phyloP scores from a whole-genome alignment of 2,329 filamentous ascomycete genomes.

The Trichoderma sp. region DNA sequence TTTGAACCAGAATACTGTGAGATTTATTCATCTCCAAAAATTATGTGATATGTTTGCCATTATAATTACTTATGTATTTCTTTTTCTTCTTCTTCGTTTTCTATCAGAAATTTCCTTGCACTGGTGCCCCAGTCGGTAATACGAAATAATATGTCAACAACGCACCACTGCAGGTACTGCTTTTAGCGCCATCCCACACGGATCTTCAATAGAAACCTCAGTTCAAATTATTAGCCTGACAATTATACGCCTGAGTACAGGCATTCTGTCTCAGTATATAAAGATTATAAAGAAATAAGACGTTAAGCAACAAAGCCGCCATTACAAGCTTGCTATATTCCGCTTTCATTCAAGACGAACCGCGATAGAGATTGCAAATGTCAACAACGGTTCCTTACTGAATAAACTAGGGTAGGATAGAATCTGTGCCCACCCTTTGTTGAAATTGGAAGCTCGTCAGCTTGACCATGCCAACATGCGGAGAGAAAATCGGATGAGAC shows the following conservation, averaged over 20 bases:
- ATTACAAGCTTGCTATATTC: neutral
- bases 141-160: neutral
- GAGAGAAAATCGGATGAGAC: conserved; percentile 1
- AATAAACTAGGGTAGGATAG: neutral
- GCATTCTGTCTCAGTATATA: no score
- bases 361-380: neutral
- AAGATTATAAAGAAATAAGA: neutral
- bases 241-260: neutral
- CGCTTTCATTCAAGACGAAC: no score
- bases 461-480: neutral
- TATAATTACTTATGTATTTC: neutral
- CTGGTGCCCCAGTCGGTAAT: neutral
- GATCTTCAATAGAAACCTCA: neutral
- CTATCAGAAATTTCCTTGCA: neutral
- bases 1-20: neutral
- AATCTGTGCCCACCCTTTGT: neutral
- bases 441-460: conserved; percentile 5
- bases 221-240: neutral
- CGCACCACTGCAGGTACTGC: neutral
- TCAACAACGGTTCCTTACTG: neutral
- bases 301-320: rapidly evolving
- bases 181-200: neutral
- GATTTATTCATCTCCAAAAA: neutral
- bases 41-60: rapidly evolving
- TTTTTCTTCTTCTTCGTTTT: neutral